phyloP scores from a whole-genome alignment of 768 basidiomycete species.

The Phanerochaete carnosa region DNA sequence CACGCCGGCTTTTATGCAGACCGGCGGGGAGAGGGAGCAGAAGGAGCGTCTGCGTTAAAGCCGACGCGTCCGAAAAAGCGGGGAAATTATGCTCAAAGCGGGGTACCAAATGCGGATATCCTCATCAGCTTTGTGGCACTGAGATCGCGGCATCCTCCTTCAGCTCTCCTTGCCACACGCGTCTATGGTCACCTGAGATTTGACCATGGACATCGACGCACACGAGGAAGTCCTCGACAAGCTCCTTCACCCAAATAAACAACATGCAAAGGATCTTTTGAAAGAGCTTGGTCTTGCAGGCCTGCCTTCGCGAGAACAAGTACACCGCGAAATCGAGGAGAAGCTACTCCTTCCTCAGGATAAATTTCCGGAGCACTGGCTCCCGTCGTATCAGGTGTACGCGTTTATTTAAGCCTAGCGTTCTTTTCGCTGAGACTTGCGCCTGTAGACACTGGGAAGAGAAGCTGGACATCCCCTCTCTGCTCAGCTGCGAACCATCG shows the following conservation, averaged over 20 bases:
- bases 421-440: conserved; percentile 6
- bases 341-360: conserved; percentile 69
- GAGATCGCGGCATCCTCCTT: neutral
- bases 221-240: conserved; percentile 39
- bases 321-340: conserved; percentile 70
- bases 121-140: conserved; percentile 2
- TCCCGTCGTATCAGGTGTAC: conserved; percentile 84
- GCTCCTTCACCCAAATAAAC: conserved; percentile 42
- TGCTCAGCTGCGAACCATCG: conserved; percentile 64
- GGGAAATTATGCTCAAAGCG: neutral
- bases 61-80: conserved; percentile 7
- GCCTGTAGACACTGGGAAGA: conserved; percentile 70
- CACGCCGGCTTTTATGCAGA: too few relatives aligned
- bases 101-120: neutral
- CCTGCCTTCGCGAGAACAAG: conserved; percentile 54
- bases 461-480: conserved; percentile 53
- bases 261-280: conserved; percentile 43
- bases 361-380: conserved; percentile 65
- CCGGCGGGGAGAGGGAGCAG: neutral
- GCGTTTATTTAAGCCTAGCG: conserved; percentile 19
- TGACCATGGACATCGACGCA: conserved; percentile 31
- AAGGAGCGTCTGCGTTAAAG: neutral
- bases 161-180: conserved; percentile 1
- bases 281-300: conserved; percentile 53
- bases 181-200: neutral